phyloP scores from a whole-genome alignment of 768 basidiomycete genomes.

The Cantharellus cinnabarinus region DNA sequence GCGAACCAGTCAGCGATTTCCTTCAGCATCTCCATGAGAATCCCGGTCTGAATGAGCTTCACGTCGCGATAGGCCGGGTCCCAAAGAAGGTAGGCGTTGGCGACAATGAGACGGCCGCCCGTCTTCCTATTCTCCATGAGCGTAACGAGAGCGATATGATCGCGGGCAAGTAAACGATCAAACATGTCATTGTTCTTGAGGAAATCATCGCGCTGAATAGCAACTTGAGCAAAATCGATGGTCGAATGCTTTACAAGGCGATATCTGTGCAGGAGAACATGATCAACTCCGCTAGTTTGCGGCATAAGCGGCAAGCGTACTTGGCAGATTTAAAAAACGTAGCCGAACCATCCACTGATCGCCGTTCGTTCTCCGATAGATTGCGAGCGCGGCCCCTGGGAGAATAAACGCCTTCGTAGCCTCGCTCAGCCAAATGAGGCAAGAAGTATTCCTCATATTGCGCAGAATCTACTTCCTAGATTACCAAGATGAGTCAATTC shows the following conservation, averaged over 20 bases:
- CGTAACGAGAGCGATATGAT: constrained; percentile 76
- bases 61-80: constrained; percentile 84
- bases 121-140: constrained; percentile 74
- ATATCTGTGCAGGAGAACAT: constrained; percentile 32
- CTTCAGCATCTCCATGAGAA: constrained; percentile 81
- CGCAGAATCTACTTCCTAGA: constrained; percentile 65
- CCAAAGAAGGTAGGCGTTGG: constrained; percentile 87
- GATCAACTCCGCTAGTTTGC: not conserved
- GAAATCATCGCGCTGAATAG: constrained; percentile 82
- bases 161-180: constrained; percentile 88
- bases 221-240: constrained; percentile 81
- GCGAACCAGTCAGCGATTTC: constrained; percentile 76
- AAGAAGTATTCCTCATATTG: constrained; percentile 85
- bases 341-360: constrained; percentile 88
- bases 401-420: constrained; percentile 81
- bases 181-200: constrained; percentile 99
- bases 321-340: constrained; percentile 81
- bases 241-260: constrained; percentile 83
- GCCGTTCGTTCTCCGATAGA: constrained; percentile 70
- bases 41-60: constrained; percentile 88
- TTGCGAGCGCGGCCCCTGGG: constrained; percentile 86
- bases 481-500: not conserved
- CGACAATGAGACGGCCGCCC: constrained; percentile 72
- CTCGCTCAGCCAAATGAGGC: constrained; percentile 46
- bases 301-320: constrained; percentile 26